Evolutionary conservation across 2,329 filamentous ascomycete genomes (phyloP).

Genomic region (Diplodia corticola): DNA sequence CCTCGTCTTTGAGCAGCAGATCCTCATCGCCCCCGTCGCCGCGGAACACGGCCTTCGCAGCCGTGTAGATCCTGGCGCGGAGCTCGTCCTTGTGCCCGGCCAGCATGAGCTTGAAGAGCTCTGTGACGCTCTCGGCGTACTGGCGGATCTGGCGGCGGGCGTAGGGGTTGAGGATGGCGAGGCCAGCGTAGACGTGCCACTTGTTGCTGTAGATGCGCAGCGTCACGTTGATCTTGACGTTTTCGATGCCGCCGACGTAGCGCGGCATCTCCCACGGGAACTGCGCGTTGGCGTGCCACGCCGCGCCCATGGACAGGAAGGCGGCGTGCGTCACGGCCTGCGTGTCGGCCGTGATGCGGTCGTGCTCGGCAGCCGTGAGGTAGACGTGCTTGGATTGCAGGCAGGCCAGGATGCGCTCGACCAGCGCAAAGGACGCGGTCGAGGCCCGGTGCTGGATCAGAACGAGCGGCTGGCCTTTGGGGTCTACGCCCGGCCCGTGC

Average conservation of each 20-base stretch:
- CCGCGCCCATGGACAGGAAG: constrained; percentile 94
- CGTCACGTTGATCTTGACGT: constrained; percentile 98
- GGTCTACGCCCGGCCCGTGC: constrained; percentile 87
- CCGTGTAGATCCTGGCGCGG: constrained; percentile 71
- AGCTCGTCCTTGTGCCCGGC: constrained; percentile 77
- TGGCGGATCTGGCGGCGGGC: constrained; percentile 90
- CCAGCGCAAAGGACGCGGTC: constrained; percentile 71
- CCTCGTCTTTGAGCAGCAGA: constrained; percentile 72
- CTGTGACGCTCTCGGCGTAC: constrained; percentile 89
- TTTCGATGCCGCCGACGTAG: constrained; percentile 96
- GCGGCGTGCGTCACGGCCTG: constrained; percentile 97
- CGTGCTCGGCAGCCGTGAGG: constrained; percentile 83
- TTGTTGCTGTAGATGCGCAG: constrained; percentile 97
- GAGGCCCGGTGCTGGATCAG: constrained; percentile 91
- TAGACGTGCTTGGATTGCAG: constrained; percentile 84
- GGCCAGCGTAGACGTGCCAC: constrained; percentile 98
- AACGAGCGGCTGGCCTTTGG: constrained; percentile 84
- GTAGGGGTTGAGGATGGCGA: constrained; percentile 93
- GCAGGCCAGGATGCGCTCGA: constrained; percentile 78
- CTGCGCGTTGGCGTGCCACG: constrained; percentile 92
- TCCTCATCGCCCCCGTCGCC: constrained; percentile 54
- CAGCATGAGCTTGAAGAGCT: constrained; percentile 96
- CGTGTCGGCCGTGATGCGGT: constrained; percentile 96
- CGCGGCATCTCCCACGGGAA: constrained; percentile 97
- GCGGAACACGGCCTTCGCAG: constrained; percentile 71